Conservation (phyloP, 1,284 basidiomycete species). For the Trichosporon ovoides region DNA sequence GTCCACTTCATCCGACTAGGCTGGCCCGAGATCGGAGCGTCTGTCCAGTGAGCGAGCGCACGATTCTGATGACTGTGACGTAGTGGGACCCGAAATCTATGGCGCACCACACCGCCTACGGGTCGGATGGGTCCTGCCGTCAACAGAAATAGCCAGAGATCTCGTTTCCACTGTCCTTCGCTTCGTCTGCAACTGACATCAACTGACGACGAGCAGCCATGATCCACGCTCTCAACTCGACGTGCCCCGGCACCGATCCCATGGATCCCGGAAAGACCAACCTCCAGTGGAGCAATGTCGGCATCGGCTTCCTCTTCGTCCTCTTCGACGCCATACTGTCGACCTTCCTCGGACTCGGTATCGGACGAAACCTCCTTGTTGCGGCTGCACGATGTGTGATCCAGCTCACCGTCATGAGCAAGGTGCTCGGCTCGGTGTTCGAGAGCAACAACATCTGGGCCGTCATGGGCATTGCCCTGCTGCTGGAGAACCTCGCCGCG, state of each 20-base stretch:
- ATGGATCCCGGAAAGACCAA: conserved; percentile 22
- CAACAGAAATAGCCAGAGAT: too few species aligned
- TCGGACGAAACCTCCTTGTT: conserved; percentile 63
- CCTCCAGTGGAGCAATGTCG: conserved; percentile 65
- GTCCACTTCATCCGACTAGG: too few species aligned
- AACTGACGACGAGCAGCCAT: background rate
- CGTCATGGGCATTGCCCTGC: conserved; percentile 66
- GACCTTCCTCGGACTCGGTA: conserved; percentile 59
- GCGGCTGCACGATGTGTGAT: conserved; percentile 69
- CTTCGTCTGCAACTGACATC: background rate
- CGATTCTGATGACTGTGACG: too few species aligned
- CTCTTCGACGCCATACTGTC: conserved; percentile 55
- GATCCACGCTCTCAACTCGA: background rate
- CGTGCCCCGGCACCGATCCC: background rate
- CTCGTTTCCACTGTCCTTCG: background rate
- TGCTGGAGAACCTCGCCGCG: conserved; percentile 67
- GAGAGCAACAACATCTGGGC: conserved; percentile 66
- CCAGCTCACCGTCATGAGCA: conserved; percentile 67
- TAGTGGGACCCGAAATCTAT: too few species aligned
- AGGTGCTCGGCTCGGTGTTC: conserved; percentile 67
- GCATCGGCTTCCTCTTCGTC: conserved; percentile 67
- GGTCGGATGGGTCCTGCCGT: too few species aligned
- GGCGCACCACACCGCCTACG: too few species aligned
- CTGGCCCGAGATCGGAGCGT: too few species aligned
- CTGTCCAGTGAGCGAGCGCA: too few species aligned